phyloP scores from a whole-genome alignment of 2,329 filamentous ascomycete genomes.

The Bisporella sp. region DNA sequence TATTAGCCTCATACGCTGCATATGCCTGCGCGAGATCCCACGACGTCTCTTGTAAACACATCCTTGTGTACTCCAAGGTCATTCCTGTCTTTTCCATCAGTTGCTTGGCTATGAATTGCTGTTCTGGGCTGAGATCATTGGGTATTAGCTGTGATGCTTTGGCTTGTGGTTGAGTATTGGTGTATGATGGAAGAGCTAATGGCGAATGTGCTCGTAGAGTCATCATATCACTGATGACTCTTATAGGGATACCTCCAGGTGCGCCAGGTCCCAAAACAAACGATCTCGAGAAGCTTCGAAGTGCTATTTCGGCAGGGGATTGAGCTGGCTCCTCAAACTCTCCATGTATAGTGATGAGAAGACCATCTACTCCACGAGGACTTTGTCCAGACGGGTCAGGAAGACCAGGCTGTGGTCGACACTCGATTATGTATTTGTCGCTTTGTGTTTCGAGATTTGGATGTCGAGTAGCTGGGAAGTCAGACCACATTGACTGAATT shows the following conservation, averaged over 20 bases:
- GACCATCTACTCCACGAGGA: slow-evolving; percentile 63
- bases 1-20: slow-evolving; percentile 67
- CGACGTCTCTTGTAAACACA: slow-evolving; percentile 71
- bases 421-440: slow-evolving; percentile 77
- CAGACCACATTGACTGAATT: slow-evolving; percentile 63
- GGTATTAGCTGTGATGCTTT: slow-evolving; percentile 11
- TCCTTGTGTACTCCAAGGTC: slow-evolving; percentile 68
- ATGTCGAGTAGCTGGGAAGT: slow-evolving; percentile 67
- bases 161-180: background rate
- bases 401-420: slow-evolving; percentile 65
- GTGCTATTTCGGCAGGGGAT: slow-evolving; percentile 46
- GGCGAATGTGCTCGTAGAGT: slow-evolving; percentile 60
- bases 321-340: slow-evolving; percentile 72
- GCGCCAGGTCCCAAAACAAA: slow-evolving; percentile 73
- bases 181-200: slow-evolving; percentile 30
- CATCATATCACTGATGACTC: slow-evolving; percentile 75
- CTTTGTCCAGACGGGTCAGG: slow-evolving; percentile 61
- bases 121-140: slow-evolving; percentile 18
- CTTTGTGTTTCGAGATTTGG: slow-evolving; percentile 60
- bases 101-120: slow-evolving; percentile 59
- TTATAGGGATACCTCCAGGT: slow-evolving; percentile 48
- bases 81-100: slow-evolving; percentile 74
- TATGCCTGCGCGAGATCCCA: slow-evolving; percentile 78
- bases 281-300: slow-evolving; percentile 75
- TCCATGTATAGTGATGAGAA: slow-evolving; percentile 73